Percentiles rank a stretch among this genome's conserved stretches.
Evolutionary conservation across 257 asterid species (phyloP).

Genomic region (Fraxinus pennsylvanica): DNA sequence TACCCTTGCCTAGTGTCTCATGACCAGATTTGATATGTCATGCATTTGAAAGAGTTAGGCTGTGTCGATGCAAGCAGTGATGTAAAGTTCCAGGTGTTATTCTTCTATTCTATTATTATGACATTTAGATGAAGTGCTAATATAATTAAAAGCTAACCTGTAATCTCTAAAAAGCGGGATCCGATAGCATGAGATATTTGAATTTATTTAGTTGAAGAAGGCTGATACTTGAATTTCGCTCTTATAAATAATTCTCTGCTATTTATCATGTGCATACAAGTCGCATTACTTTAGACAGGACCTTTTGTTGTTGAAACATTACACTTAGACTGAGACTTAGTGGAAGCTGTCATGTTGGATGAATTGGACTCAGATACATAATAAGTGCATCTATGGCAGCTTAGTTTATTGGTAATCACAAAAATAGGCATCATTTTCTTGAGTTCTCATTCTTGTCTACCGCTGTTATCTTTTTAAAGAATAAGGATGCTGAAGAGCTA

Average conservation of each 20-base stretch:
- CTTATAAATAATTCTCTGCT: background rate
- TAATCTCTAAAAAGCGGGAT: background rate
- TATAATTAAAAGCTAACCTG: background rate
- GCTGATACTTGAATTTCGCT: background rate
- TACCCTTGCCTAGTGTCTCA: background rate
- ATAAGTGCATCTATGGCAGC: background rate
- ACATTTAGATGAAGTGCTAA: background rate
- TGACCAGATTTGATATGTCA: background rate
- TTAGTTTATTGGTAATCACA: background rate
- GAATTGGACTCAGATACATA: background rate
- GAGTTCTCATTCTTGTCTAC: background rate
- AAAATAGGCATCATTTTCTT: background rate
- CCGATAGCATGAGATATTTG: background rate
- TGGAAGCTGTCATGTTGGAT: background rate
- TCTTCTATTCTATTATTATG: background rate
- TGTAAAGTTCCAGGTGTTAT: background rate
- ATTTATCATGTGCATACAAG: background rate
- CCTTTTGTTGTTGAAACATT: background rate
- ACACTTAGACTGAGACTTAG: background rate
- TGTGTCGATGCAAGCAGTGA: background rate
- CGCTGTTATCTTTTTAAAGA: constrained; percentile 7
- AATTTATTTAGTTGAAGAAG: background rate
- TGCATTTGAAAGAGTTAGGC: background rate
- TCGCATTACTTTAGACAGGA: background rate
- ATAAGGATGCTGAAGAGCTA: constrained; percentile 8